These are phyloP conservation scores for Pulveroboletus sp. DNA, from an alignment of 768 basidiomycete genomes.

Conservation along the genomic window DNA sequence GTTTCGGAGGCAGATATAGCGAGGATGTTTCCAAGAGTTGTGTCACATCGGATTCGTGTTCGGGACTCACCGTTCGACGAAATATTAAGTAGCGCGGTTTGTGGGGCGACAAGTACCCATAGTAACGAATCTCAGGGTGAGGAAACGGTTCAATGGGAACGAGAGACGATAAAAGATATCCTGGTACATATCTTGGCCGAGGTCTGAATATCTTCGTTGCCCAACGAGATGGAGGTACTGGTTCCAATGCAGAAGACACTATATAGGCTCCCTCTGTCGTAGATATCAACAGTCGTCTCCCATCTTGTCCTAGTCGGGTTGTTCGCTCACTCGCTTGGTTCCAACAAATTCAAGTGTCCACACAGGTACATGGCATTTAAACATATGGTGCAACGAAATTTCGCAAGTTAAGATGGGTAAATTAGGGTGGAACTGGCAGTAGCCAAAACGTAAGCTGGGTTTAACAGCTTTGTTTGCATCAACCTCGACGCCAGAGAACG, in stretches of 20 bases:
- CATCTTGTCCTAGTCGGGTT: too few species aligned
- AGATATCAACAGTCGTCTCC: too few species aligned
- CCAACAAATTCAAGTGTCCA: too few species aligned
- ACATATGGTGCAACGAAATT: too few species aligned
- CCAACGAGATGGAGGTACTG: background rate
- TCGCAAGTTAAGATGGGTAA: too few species aligned
- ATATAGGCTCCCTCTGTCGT: too few species aligned
- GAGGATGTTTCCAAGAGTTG: conserved; percentile 64
- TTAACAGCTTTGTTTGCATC: conserved; percentile 1
- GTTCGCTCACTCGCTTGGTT: too few species aligned
- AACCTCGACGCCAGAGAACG: background rate
- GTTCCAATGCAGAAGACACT: background rate
- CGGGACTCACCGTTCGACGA: conserved; percentile 69
- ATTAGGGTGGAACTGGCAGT: too few species aligned
- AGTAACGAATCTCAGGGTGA: conserved; percentile 15
- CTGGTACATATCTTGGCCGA: conserved; percentile 54
- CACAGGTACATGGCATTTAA: too few species aligned
- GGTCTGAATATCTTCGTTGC: conserved; percentile 30
- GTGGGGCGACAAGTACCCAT: conserved; percentile 41
- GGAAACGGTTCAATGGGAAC: conserved; percentile 32
- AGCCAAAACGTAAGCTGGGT: background rate
- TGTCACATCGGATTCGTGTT: conserved; percentile 71
- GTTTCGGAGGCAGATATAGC: conserved; percentile 74
- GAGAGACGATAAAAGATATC: conserved; percentile 60
- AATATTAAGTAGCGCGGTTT: conserved; percentile 57